Evolutionary conservation across 2,329 filamentous ascomycete species (phyloP).

Genomic region (Colletotrichum sidae): DNA sequence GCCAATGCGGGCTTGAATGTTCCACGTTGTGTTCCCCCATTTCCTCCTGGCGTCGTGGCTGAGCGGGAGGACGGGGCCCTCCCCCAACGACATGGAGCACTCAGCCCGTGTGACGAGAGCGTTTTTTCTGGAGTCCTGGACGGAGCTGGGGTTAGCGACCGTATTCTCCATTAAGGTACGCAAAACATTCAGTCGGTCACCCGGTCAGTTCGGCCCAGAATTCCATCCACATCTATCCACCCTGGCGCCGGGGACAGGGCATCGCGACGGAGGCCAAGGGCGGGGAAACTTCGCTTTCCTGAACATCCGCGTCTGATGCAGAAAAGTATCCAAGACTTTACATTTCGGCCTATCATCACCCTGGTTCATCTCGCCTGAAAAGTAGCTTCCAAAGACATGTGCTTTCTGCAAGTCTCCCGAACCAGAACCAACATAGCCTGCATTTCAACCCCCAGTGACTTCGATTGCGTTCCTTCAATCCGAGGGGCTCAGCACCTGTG

Average conservation of each 20-base stretch:
- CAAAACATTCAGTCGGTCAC: constrained; percentile 18
- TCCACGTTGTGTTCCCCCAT: constrained; percentile 17
- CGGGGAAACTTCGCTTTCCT: constrained; percentile 11
- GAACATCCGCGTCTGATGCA: constrained; percentile 6
- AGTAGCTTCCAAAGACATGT: constrained; percentile 12
- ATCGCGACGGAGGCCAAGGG: constrained; percentile 14
- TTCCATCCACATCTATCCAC: constrained; percentile 20
- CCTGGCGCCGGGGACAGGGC: background rate
- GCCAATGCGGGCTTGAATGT: constrained; percentile 9
- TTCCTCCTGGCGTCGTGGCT: constrained; percentile 3
- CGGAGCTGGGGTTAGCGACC: background rate
- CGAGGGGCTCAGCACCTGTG: background rate
- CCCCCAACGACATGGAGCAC: constrained; percentile 2
- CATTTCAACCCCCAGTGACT: background rate
- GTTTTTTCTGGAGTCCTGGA: constrained; percentile 10
- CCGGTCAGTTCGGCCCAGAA: constrained; percentile 27
- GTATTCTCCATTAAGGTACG: constrained; percentile 15
- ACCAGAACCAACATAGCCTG: background rate
- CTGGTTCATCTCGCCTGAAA: background rate
- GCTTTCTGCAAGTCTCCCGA: constrained; percentile 24
- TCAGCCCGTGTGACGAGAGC: constrained; percentile 11
- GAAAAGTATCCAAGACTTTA: constrained; percentile 9
- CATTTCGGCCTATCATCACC: constrained; percentile 8
- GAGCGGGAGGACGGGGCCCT: constrained; percentile 1
- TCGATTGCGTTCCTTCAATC: background rate